Evolutionary conservation across 306 rosid species (phyloP), one percentile per base, ranked within the genome.

Genomic region (Vachellia collinsii): DNA sequence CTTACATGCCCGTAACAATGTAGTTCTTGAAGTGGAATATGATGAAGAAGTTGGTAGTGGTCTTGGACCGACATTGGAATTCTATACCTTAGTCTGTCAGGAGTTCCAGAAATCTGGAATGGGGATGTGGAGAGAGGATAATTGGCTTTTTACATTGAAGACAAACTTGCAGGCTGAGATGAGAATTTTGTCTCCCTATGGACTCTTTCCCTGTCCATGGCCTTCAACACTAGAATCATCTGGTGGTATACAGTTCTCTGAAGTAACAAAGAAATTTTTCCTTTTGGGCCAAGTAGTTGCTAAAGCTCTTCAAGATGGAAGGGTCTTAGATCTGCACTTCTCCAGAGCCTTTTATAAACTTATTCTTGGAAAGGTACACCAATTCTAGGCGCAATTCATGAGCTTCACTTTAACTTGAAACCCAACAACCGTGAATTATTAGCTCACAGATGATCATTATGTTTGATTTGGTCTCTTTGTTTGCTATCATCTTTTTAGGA

Each of bases 1-100:
- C 22, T 80, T 79, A 82, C 86, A 88, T 92, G 97, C 92, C 36
- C 59, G 75, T 77, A 85, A 90, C 43, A 96, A 88, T 87, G 91
- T 87, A 46, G 89, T 89, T 79, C 93, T 96, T 81, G 99, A 93
- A 88, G 97, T 96, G 83, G 98, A 90, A 86, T 96, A 90, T 85
- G 82, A 88, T 66, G 98, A 93, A 81, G 99, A 96, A 86, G 99
- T 96, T 74, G 99, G 99, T 77, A 96, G 97, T 75, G 99, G 99
- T 80, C 97, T 93, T 80, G 99, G 99, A 74, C 99, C 98, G 11
- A 96, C 99, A 37, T 87, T 96, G 87, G 99, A 96, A 85, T 96
- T 96, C 79, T 96, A 93, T 82, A 93, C 99, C 77, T 87, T 96
- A 85, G 97, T 93, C 48, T 86, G 99, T 78, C 98, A 86, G 12